A percentile compares a stretch with the other conserved stretches of the same genome.
These are phyloP conservation scores for Aspergillus bombycis DNA, from an alignment of 2,329 filamentous ascomycete genomes.

Conservation along the genomic window DNA sequence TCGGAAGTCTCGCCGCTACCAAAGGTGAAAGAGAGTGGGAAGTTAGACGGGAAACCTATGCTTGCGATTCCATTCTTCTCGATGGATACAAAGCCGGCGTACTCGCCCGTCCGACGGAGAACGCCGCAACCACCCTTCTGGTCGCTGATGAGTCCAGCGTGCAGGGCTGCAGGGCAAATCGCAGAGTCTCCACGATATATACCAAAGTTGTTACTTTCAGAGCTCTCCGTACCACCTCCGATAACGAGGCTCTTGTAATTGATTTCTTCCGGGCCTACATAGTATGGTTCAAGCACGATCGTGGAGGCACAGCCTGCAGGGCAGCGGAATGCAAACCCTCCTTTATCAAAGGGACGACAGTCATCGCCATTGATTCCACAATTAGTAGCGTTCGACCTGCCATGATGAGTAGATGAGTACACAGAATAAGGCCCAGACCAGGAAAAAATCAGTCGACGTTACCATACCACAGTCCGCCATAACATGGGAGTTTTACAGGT, in stretches of 20 bases:
- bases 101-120: slow-evolving; percentile 56
- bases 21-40: slow-evolving; percentile 62
- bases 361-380: slow-evolving; percentile 61
- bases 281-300: slow-evolving; percentile 58
- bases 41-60: slow-evolving; percentile 58
- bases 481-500: slow-evolving; percentile 41
- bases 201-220: slow-evolving; percentile 44
- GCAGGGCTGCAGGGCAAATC: slow-evolving; percentile 63
- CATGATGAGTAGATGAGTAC: slow-evolving; percentile 10
- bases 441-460: slow-evolving; percentile 33
- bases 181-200: slow-evolving; percentile 64
- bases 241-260: slow-evolving; percentile 60
- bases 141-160: slow-evolving; percentile 61
- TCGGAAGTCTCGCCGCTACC: slow-evolving; percentile 37
- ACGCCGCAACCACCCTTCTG: slow-evolving; percentile 60
- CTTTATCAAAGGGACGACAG: slow-evolving; percentile 60
- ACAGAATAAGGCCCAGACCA: neutral
- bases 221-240: slow-evolving; percentile 51
- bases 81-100: slow-evolving; percentile 48
- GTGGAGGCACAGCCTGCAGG: slow-evolving; percentile 59
- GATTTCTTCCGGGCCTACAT: slow-evolving; percentile 58
- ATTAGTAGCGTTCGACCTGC: slow-evolving; percentile 39
- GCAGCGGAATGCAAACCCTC: slow-evolving; percentile 59
- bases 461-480: slow-evolving; percentile 43
- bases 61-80: slow-evolving; percentile 56